Percentiles rank a stretch among this genome's conserved stretches.
Evolutionary conservation across 306 rosid genomes (phyloP).

Genomic region (Vigna unguiculata): DNA sequence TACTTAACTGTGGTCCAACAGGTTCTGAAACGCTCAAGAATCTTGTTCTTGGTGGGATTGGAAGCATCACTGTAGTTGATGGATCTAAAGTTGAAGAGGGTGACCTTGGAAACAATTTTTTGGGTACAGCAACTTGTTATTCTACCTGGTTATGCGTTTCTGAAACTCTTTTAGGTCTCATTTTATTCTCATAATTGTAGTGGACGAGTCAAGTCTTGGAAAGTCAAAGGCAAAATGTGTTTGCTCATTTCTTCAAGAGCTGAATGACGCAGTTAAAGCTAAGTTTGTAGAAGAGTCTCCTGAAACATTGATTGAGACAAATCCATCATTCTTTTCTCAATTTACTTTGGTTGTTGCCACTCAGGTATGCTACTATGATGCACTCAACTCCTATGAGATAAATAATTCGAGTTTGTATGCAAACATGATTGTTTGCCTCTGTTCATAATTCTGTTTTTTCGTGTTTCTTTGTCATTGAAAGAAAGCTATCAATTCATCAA

Average conservation of each 20-base stretch:
- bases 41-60: constrained; percentile 97
- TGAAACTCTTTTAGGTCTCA: constrained; percentile 27
- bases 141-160: neutral
- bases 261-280: constrained; percentile 95
- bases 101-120: constrained; percentile 94
- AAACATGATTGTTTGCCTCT: constrained; percentile 15
- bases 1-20: constrained; percentile 96
- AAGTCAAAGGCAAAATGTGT: constrained; percentile 94
- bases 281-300: constrained; percentile 93
- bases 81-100: constrained; percentile 92
- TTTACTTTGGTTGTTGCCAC: constrained; percentile 93
- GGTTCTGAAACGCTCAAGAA: constrained; percentile 95
- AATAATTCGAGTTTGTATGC: constrained; percentile 2
- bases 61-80: constrained; percentile 95
- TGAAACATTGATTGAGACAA: constrained; percentile 77
- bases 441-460: constrained; percentile 1
- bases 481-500: constrained; percentile 24
- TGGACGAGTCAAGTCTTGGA: constrained; percentile 86
- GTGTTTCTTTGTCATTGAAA: constrained; percentile 7
- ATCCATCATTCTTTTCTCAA: constrained; percentile 90
- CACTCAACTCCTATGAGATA: constrained; percentile 13
- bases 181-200: constrained; percentile 47
- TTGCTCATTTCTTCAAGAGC: constrained; percentile 95
- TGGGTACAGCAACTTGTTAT: constrained; percentile 61
- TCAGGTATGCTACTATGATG: constrained; percentile 64